Evolutionary conservation across 2,329 filamentous ascomycete genomes (phyloP).

Genomic region (Fusarium sp.): DNA sequence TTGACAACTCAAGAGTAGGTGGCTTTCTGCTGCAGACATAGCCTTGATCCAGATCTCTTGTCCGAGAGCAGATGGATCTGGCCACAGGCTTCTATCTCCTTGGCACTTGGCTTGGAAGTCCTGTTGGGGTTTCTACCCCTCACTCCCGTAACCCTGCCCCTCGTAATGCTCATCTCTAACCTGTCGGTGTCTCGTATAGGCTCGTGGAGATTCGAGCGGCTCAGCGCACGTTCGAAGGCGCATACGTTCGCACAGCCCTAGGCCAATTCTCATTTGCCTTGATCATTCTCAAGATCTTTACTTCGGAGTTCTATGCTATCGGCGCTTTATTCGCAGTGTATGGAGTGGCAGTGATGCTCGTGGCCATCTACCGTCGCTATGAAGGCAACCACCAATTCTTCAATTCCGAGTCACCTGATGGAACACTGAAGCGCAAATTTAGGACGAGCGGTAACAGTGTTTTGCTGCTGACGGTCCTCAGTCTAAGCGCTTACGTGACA

Average conservation of each 20-base stretch:
- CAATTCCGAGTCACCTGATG: conserved; percentile 54
- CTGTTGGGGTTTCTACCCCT: neutral
- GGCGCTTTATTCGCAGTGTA: conserved; percentile 97
- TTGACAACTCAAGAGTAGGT: conserved; percentile 81
- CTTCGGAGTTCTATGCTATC: conserved; percentile 94
- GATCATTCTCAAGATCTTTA: conserved; percentile 93
- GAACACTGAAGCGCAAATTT: conserved; percentile 63
- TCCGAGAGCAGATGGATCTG: neutral
- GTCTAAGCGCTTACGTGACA: conserved; percentile 67
- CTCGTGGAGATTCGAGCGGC: conserved; percentile 95
- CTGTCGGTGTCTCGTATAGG: conserved; percentile 48
- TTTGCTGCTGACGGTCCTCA: conserved; percentile 66
- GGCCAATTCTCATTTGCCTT: conserved; percentile 96
- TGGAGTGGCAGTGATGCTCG: conserved; percentile 84
- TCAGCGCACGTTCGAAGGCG: conserved; percentile 96
- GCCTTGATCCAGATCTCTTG: neutral
- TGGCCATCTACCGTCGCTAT: conserved; percentile 86
- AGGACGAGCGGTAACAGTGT: conserved; percentile 74
- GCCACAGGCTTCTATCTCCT: neutral
- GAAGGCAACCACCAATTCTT: conserved; percentile 98
- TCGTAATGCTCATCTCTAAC: neutral
- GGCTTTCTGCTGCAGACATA: neutral
- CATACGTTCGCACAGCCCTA: conserved; percentile 93
- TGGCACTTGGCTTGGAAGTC: neutral
- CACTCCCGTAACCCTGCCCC: neutral